A percentile compares a stretch with the other conserved stretches of the same genome.
phyloP scores from a whole-genome alignment of 148 eudicot species.

The Chenopodium suecicum region DNA sequence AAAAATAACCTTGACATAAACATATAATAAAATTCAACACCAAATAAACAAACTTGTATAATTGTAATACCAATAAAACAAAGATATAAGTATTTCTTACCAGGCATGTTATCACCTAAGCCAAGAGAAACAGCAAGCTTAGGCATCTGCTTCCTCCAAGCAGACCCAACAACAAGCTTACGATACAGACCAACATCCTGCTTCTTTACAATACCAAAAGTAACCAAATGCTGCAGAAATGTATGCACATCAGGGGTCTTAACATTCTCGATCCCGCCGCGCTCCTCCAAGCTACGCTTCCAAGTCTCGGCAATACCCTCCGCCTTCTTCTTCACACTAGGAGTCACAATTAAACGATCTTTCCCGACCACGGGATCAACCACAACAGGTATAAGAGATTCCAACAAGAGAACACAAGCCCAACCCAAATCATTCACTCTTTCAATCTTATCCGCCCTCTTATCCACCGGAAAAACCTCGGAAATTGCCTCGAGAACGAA shows the following conservation, averaged over 20 bases:
- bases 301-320: conserved; percentile 86
- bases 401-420: conserved; percentile 90
- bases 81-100: conserved; percentile 34
- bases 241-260: conserved; percentile 97
- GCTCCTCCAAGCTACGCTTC: conserved; percentile 82
- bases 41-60: neutral
- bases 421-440: conserved; percentile 77
- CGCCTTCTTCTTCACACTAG: conserved; percentile 57
- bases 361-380: conserved; percentile 81
- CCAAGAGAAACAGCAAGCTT: conserved; percentile 96
- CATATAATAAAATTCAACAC: neutral
- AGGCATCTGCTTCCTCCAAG: conserved; percentile 99
- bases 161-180: conserved; percentile 91
- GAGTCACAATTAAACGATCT: conserved; percentile 80
- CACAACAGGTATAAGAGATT: conserved; percentile 70
- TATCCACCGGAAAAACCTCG: conserved; percentile 90
- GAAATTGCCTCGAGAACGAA: conserved; percentile 83
- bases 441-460: conserved; percentile 49
- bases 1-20: neutral
- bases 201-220: conserved; percentile 86
- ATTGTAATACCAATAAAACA: neutral
- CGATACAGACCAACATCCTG: conserved; percentile 78
- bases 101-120: conserved; percentile 85
- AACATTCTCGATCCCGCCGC: conserved; percentile 93
- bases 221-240: conserved; percentile 86